phyloP scores from a whole-genome alignment of 768 basidiomycete genomes.

The Tricholoma matsutake region DNA sequence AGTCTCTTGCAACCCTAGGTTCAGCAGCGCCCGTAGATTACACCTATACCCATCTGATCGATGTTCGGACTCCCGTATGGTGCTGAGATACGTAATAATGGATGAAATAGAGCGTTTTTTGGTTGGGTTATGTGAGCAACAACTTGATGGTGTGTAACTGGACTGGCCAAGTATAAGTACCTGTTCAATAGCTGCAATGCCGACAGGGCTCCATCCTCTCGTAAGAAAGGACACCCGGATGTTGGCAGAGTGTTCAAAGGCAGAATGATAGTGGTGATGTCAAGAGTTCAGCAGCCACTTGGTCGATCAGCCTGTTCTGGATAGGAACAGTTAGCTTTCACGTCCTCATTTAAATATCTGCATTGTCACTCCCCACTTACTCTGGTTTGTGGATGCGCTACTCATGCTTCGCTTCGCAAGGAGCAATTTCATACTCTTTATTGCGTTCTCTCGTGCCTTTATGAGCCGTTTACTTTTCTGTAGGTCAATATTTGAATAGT shows the following conservation, averaged over 20 bases:
- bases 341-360: background rate
- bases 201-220: background rate
- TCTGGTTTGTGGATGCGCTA: background rate
- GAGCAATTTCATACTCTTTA: slow-evolving; percentile 56
- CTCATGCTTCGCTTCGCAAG: slow-evolving; percentile 38
- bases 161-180: no score
- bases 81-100: background rate
- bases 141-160: no score
- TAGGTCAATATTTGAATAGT: slow-evolving; percentile 59
- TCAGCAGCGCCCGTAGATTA: background rate
- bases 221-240: background rate
- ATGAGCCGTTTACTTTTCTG: slow-evolving; percentile 65
- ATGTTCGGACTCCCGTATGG: background rate
- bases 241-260: no score
- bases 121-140: background rate
- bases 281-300: no score
- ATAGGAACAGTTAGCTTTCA: background rate
- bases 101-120: background rate
- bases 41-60: background rate
- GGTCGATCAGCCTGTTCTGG: background rate
- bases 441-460: slow-evolving; percentile 64
- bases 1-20: background rate
- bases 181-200: no score
- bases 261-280: no score
- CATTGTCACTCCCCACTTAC: background rate